A percentile compares a stretch with the other conserved stretches of the same genome.
Conservation (phyloP, 1,284 basidiomycete species). For the Sutorius eximius region DNA sequence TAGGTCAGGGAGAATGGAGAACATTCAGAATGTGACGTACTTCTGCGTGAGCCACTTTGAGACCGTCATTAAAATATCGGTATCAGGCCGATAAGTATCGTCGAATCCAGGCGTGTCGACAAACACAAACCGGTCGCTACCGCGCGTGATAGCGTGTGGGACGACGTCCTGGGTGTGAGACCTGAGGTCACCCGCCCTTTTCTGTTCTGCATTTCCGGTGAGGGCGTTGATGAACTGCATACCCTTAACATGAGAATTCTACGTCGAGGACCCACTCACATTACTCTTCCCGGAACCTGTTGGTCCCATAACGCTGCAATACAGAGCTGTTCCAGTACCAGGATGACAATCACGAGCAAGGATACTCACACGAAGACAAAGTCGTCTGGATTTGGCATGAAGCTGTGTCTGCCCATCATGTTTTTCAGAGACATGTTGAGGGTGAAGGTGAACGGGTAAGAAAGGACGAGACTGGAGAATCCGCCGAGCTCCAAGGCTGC, state of each 20-base stretch:
- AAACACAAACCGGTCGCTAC: conserved; percentile 13
- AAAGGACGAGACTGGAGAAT: background rate
- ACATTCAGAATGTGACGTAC: conserved; percentile 4
- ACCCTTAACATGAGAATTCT: background rate
- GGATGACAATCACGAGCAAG: background rate
- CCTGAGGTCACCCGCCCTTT: background rate
- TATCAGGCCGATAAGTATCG: conserved; percentile 26
- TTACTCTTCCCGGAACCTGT: conserved; percentile 27
- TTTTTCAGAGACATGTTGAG: background rate
- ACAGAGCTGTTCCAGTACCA: background rate
- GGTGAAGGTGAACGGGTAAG: background rate
- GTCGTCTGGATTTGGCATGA: conserved; percentile 11
- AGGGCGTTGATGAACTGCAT: conserved; percentile 21
- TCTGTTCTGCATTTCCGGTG: conserved; percentile 1
- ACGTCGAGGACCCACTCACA: conserved; percentile 5
- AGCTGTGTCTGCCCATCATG: conserved; percentile 4
- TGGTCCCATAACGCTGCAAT: conserved; percentile 22
- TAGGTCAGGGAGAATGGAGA: background rate
- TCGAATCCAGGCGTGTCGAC: conserved; percentile 33
- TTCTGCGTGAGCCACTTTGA: conserved; percentile 28
- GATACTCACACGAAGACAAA: conserved; percentile 14
- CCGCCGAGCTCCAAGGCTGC: background rate
- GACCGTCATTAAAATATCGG: conserved; percentile 24
- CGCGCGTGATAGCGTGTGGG: background rate
- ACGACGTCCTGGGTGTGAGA: conserved; percentile 17